These are phyloP conservation scores for Austroboletus niveus DNA, from an alignment of 1,284 basidiomycete species.

Conservation along the genomic window DNA sequence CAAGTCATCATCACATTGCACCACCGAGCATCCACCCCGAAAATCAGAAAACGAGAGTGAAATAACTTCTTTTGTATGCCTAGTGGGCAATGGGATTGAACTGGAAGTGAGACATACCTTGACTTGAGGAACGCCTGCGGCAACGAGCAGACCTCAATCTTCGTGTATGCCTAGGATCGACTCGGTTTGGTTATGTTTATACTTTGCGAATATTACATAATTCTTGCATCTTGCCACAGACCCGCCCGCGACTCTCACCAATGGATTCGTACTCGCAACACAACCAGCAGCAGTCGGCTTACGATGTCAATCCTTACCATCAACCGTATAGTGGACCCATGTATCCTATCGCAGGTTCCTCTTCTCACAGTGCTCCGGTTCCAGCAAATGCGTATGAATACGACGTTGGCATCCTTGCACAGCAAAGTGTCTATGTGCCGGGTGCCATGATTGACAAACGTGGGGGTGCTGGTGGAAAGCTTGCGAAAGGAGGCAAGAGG, in stretches of 20 bases:
- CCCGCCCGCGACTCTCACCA: background rate
- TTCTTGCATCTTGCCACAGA: background rate
- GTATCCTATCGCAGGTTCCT: conserved; percentile 60
- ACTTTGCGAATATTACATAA: conserved; percentile 22
- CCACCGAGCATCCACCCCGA: conserved; percentile 27
- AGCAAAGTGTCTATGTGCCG: conserved; percentile 85
- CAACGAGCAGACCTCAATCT: conserved; percentile 24
- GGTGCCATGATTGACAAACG: conserved; percentile 85
- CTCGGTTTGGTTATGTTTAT: conserved; percentile 33
- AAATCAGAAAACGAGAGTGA: conserved; percentile 5
- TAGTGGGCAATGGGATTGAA: background rate
- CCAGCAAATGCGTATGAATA: conserved; percentile 89
- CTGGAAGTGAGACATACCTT: conserved; percentile 48
- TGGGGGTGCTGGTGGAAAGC: conserved; percentile 78
- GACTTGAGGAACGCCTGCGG: conserved; percentile 40
- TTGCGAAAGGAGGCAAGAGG: conserved; percentile 88
- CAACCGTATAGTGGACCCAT: conserved; percentile 75
- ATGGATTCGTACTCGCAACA: conserved; percentile 43
- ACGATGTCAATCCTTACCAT: conserved; percentile 75
- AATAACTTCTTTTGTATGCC: background rate
- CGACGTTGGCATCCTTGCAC: conserved; percentile 82
- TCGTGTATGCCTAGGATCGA: conserved; percentile 4
- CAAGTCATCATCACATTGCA: conserved; percentile 21
- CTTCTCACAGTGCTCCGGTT: conserved; percentile 73
- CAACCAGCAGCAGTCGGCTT: conserved; percentile 44